Base-by-base conservation (phyloP, 345 rosid species). In the Acer saccharum region DNA sequence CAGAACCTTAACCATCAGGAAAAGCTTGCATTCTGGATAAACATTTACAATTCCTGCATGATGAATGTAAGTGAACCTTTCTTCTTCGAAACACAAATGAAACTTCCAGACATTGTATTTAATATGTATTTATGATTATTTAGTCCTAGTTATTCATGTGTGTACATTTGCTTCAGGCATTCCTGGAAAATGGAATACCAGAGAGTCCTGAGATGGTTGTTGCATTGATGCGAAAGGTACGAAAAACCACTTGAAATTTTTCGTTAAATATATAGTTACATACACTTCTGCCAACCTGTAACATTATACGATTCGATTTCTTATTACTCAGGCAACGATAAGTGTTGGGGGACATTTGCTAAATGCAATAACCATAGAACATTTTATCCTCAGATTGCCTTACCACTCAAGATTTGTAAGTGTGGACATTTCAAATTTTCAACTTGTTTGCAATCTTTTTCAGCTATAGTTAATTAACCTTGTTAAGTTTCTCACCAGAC, bases 1-100 rank as follows among this genome's bases (percentile, higher is more conserved):
- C 78, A 82, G 78, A 86, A 86, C 73, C 90, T 90, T 74, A 90
- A 75, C 65, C 95, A 92, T 78, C 98, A 93, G 75, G 94, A 92
- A 89, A 95, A 92, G 83, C 92, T 93, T 73, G 98, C 98, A 3
- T 95, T 95, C 88, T 91, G 98, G 98, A 90, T 95, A 76, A 95
- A 93, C 82, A 83, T 88, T 60, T 95, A 95, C 83, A 95, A 93
- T 70, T 86, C 95, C 65, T 95, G 95, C 90, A 88, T 90, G 94
- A 89, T 95, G 97, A 93, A 93, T 85, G 98, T 91, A 85, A 12
- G 91, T 69, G 65, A 74, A 54, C 54, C 21, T 52, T 23, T 78
- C 67, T 21, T 35, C 39, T 21, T 35, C 39, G 6, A 48, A 73
- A 52, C 52, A 12, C 27, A 64, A 75, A 25, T 72, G 11, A 48